Conservation (phyloP, 2,329 filamentous ascomycete species). For the Waltergamsia citrina region DNA sequence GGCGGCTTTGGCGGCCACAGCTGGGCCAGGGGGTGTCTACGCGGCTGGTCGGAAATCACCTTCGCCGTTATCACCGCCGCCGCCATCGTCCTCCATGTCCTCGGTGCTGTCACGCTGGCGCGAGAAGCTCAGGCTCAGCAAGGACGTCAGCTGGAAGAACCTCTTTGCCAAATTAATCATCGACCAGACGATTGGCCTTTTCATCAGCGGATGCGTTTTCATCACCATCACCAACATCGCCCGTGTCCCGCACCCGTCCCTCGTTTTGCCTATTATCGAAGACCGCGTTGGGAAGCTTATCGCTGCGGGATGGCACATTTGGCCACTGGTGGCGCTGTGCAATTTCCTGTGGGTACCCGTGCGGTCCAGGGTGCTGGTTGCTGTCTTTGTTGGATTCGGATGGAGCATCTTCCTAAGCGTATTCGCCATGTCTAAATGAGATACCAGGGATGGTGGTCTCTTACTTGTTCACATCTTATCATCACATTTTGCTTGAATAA, state of each 20-base stretch:
- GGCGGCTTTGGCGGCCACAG: not conserved
- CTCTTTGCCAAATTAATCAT: conserved; percentile 22
- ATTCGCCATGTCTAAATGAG: conserved; percentile 16
- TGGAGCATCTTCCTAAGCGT: conserved; percentile 27
- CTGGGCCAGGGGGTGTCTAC: not conserved
- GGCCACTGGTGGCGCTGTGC: conserved; percentile 23
- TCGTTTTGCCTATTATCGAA: conserved; percentile 15
- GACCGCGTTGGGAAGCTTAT: conserved; percentile 18
- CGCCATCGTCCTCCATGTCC: no score
- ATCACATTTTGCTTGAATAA: no score
- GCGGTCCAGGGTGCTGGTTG: conserved; percentile 22
- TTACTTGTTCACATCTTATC: no score
- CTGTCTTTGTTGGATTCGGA: conserved; percentile 22
- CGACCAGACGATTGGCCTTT: conserved; percentile 23
- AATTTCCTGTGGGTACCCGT: conserved; percentile 26
- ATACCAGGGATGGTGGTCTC: no score
- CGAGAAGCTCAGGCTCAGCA: conserved; percentile 10
- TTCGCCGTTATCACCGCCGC: no score
- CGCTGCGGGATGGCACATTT: conserved; percentile 24
- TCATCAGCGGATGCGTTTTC: conserved; percentile 21
- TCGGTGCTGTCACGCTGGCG: not conserved
- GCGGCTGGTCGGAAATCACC: no score
- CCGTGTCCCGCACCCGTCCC: conserved; percentile 13
- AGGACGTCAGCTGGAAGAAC: conserved; percentile 22
- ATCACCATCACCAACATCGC: conserved; percentile 24